These are phyloP conservation scores for Solanum paucissectum DNA, from an alignment of 257 asterid species.

Conservation along the genomic window DNA sequence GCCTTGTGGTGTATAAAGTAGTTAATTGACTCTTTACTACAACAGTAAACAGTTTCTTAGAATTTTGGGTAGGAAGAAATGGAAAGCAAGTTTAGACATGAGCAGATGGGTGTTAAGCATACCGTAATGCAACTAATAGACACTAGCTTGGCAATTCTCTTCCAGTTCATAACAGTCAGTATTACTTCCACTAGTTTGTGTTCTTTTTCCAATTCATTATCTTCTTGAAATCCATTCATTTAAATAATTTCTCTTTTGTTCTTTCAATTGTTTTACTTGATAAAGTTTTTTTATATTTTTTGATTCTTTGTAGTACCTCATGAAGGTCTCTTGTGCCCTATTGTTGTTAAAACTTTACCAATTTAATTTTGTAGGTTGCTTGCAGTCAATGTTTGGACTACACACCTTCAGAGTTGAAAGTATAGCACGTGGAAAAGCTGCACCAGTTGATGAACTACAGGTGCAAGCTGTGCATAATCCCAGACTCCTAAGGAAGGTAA, in stretches of 20 bases:
- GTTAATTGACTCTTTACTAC: neutral
- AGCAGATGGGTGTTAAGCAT: neutral
- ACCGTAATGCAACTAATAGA: neutral
- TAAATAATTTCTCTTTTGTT: neutral
- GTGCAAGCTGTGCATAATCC: slow-evolving; percentile 58
- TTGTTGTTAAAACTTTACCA: neutral
- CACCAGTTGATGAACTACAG: slow-evolving; percentile 65
- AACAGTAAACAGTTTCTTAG: neutral
- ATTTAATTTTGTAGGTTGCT: slow-evolving; percentile 35
- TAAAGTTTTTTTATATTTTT: neutral
- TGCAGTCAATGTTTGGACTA: slow-evolving; percentile 51
- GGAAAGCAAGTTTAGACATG: neutral
- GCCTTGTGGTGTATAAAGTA: neutral
- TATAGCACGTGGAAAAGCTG: slow-evolving; percentile 49
- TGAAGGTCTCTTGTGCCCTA: neutral
- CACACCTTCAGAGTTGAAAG: slow-evolving; percentile 64
- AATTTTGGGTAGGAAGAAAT: neutral
- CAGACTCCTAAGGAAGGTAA: slow-evolving; percentile 49
- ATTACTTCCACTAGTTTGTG: neutral
- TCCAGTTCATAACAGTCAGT: neutral
- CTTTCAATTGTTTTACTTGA: neutral
- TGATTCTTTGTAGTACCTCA: neutral
- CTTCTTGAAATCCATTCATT: neutral
- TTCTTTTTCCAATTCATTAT: neutral
- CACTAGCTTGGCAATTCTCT: neutral